Conservation (phyloP, 176 grass and related monocot species). For the Juncus inflexus region DNA sequence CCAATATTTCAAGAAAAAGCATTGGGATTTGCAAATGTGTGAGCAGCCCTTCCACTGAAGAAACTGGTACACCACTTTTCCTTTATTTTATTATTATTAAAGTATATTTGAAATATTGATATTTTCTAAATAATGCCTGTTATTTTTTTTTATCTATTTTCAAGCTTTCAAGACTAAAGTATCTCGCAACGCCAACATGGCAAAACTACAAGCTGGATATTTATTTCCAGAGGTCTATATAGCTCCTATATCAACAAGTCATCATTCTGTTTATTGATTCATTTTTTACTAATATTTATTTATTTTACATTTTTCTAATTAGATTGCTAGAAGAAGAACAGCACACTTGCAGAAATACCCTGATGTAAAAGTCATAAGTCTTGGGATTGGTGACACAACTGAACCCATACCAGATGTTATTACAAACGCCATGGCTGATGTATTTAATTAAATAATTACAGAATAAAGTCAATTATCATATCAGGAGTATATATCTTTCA, state of each 20-base stretch:
- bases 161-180: slow-evolving; percentile 89
- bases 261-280: background rate
- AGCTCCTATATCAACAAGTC: background rate
- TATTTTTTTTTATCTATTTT: slow-evolving; percentile 5
- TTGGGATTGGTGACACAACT: slow-evolving; percentile 89
- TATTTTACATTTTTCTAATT: background rate
- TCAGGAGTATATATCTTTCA: background rate
- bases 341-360: slow-evolving; percentile 71
- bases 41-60: slow-evolving; percentile 21
- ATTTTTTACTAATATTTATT: background rate
- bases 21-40: slow-evolving; percentile 34
- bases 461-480: slow-evolving; percentile 12
- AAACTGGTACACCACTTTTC: slow-evolving; percentile 12
- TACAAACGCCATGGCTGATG: slow-evolving; percentile 79
- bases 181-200: slow-evolving; percentile 65
- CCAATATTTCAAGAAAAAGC: slow-evolving; percentile 9
- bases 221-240: slow-evolving; percentile 62
- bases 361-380: slow-evolving; percentile 83
- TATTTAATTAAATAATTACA: slow-evolving; percentile 8
- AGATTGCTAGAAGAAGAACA: slow-evolving; percentile 85
- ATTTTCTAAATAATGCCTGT: background rate
- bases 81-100: slow-evolving; percentile 1
- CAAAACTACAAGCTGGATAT: slow-evolving; percentile 70
- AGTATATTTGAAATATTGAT: background rate
- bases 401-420: slow-evolving; percentile 88